phyloP scores from a whole-genome alignment of 257 asterid genomes.

The Gentiana dahurica region DNA sequence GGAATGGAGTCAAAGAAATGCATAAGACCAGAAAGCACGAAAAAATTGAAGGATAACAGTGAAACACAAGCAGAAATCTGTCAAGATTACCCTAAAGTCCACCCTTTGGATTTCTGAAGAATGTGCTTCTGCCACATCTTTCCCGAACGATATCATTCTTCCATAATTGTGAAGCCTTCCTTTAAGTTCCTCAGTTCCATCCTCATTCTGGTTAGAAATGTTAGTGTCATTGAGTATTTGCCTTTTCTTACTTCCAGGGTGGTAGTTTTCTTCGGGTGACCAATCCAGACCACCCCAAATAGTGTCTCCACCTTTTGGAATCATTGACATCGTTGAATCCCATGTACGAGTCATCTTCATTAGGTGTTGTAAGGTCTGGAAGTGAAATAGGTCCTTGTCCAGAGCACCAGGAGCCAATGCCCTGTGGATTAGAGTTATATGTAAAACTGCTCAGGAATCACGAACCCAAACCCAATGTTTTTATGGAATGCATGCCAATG shows the following conservation, averaged over 20 bases:
- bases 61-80: neutral
- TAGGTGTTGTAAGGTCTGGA: constrained; percentile 73
- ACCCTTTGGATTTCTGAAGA: constrained; percentile 60
- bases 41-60: neutral
- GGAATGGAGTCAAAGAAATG: no score
- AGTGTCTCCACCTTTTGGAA: constrained; percentile 87
- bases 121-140: constrained; percentile 41
- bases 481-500: no score
- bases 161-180: constrained; percentile 39
- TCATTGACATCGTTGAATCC: constrained; percentile 95
- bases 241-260: constrained; percentile 36
- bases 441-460: no score
- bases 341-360: constrained; percentile 96
- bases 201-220: constrained; percentile 23
- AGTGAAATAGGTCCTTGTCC: constrained; percentile 29
- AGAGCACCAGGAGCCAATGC: constrained; percentile 13
- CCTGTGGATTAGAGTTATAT: constrained; percentile 1
- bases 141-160: constrained; percentile 73
- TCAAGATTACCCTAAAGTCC: constrained; percentile 59
- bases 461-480: no score
- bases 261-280: constrained; percentile 72
- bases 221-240: constrained; percentile 19
- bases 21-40: no score
- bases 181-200: constrained; percentile 20
- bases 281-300: constrained; percentile 95